phyloP scores from a whole-genome alignment of 306 rosid species.

The Canavalia gladiata region DNA sequence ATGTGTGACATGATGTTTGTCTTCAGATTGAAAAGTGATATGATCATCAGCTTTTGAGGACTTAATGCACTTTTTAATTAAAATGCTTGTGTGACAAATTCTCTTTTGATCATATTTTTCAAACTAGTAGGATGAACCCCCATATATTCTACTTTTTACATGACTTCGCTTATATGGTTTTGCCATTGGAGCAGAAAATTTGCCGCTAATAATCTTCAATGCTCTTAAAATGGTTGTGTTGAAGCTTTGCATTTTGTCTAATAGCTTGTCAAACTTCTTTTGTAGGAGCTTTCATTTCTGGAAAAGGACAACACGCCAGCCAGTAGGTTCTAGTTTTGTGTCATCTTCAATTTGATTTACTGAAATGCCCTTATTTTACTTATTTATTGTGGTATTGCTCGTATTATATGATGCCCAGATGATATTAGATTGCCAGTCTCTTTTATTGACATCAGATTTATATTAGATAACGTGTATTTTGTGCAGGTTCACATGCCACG shows the following conservation, averaged over 20 bases:
- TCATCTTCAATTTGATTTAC: slow-evolving; percentile 35
- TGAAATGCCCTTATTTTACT: background rate
- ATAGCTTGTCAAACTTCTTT: slow-evolving; percentile 41
- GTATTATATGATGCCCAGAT: slow-evolving; percentile 14
- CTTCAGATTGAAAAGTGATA: background rate
- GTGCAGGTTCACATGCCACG: slow-evolving; percentile 67
- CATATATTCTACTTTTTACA: background rate
- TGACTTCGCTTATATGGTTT: background rate
- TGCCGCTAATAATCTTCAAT: slow-evolving; percentile 2
- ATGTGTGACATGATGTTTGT: background rate
- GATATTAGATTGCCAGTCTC: slow-evolving; percentile 24
- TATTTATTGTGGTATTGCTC: background rate
- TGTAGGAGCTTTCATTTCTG: slow-evolving; percentile 82
- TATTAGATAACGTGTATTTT: slow-evolving; percentile 40
- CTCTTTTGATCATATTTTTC: background rate
- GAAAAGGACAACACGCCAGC: slow-evolving; percentile 72
- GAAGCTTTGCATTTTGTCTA: slow-evolving; percentile 26
- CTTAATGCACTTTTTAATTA: background rate
- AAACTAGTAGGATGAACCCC: slow-evolving; percentile 7
- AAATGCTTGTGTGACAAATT: background rate
- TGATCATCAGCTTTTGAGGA: background rate
- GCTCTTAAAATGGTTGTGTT: slow-evolving; percentile 27
- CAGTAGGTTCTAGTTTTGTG: slow-evolving; percentile 58
- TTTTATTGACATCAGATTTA: slow-evolving; percentile 14
- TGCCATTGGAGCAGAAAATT: background rate